These are phyloP conservation scores for Cucumis sativus DNA, from an alignment of 306 rosid genomes.

Conservation along the genomic window Cucumber_9930_V3 NC_026657.2:12366001-12366500, in stretches of 20 bases:
- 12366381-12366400: conserved; percentile 17
- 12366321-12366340: not conserved
- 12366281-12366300: conserved; percentile 10
- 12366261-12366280: conserved; percentile 33
- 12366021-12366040: not conserved
- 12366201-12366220: conserved; percentile 52
- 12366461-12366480: conserved; percentile 16
- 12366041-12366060: not conserved
- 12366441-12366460: conserved; percentile 34
- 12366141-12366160: not conserved
- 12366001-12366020: not conserved
- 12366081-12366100: no score
- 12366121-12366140: no score
- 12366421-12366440: conserved; percentile 16
- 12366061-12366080: no score
- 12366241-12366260: conserved; percentile 29
- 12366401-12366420: conserved; percentile 20
- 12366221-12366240: conserved; percentile 41
- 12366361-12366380: conserved; percentile 18
- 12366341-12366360: not conserved
- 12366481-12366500: conserved; percentile 27
- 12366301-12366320: not conserved
- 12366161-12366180: not conserved
- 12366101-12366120: no score
- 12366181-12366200: conserved; percentile 76